These are phyloP conservation scores for Entomortierella parvispora DNA, from an alignment of 192 early-diverging fungal species.

Conservation along the genomic window DNA sequence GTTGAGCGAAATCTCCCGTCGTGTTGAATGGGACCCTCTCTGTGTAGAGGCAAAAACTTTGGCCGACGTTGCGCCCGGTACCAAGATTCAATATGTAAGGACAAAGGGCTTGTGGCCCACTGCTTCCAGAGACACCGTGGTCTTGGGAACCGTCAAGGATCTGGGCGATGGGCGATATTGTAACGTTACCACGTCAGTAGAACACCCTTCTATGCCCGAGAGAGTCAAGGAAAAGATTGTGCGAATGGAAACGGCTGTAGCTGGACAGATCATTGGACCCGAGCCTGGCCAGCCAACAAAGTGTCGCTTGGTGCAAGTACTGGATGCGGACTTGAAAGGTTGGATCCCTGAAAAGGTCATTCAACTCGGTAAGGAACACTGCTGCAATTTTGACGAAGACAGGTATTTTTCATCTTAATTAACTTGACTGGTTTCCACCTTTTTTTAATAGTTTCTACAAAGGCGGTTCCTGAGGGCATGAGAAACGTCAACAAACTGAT, in stretches of 20 bases:
- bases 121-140: slow-evolving; percentile 33
- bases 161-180: slow-evolving; percentile 29
- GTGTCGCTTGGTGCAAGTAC: slow-evolving; percentile 34
- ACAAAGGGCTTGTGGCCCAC: slow-evolving; percentile 50
- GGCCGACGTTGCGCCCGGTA: slow-evolving; percentile 16
- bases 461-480: slow-evolving; percentile 43
- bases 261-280: slow-evolving; percentile 43
- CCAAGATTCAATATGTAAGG: slow-evolving; percentile 40
- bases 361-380: slow-evolving; percentile 26
- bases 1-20: slow-evolving; percentile 25
- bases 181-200: slow-evolving; percentile 35
- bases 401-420: background rate
- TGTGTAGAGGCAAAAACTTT: slow-evolving; percentile 39
- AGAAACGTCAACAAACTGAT: slow-evolving; percentile 39
- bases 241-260: slow-evolving; percentile 43
- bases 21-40: slow-evolving; percentile 47
- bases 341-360: slow-evolving; percentile 53
- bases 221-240: slow-evolving; percentile 38
- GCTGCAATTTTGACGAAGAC: background rate
- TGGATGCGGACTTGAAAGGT: slow-evolving; percentile 51
- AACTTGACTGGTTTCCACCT: background rate
- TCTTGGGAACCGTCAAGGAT: slow-evolving; percentile 35
- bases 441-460: slow-evolving; percentile 33
- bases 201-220: slow-evolving; percentile 40
- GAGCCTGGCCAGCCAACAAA: slow-evolving; percentile 42